phyloP scores from a whole-genome alignment of 2,329 filamentous ascomycete species.

The Colletotrichum sp. region DNA sequence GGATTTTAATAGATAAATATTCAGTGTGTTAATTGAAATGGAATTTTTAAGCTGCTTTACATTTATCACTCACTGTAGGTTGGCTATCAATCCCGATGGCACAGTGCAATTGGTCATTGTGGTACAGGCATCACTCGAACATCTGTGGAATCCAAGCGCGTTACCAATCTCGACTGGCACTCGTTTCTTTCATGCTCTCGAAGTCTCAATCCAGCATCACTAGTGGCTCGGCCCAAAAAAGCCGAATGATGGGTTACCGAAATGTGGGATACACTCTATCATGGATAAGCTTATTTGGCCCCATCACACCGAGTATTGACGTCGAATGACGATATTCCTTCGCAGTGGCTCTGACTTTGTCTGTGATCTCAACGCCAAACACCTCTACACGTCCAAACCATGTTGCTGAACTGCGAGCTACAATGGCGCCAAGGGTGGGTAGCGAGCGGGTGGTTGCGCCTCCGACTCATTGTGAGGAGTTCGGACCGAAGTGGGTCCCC shows the following conservation, averaged over 20 bases:
- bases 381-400: neutral
- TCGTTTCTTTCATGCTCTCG: neutral
- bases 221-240: neutral
- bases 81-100: no score
- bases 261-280: neutral
- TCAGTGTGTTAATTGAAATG: rapidly evolving
- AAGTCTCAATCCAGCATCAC: neutral
- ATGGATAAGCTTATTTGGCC: neutral
- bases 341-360: neutral
- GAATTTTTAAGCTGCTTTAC: neutral
- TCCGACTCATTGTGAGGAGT: neutral
- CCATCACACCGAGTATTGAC: neutral
- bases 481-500: neutral
- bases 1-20: neutral
- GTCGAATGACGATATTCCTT: neutral
- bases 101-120: neutral
- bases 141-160: neutral
- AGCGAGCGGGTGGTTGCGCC: neutral
- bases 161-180: neutral
- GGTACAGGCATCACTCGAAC: neutral
- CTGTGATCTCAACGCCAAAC: neutral
- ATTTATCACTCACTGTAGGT: neutral
- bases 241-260: neutral
- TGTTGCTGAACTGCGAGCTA: neutral
- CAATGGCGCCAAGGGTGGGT: neutral